A percentile compares a stretch with the other conserved stretches of the same genome.
These are phyloP conservation scores for Cyberlindnera bimundalis DNA, from an alignment of 805 yeast genomes.

Conservation along the genomic window DNA sequence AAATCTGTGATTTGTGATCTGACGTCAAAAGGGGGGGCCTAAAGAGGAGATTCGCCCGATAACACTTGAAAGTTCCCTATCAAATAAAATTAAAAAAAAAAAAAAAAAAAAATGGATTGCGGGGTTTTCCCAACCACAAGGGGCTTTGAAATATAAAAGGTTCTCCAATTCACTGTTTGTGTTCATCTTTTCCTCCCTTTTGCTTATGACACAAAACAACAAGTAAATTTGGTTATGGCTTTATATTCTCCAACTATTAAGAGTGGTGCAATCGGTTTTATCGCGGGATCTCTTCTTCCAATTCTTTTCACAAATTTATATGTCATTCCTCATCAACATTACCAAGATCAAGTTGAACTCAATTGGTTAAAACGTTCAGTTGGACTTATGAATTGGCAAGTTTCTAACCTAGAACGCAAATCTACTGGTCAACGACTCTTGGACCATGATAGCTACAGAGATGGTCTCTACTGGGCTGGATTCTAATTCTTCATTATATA, in stretches of 20 bases:
- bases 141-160: too few species aligned
- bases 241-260: conserved; percentile 13
- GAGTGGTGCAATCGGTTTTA: conserved; percentile 25
- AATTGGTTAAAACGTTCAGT: conserved; percentile 22
- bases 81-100: too few species aligned
- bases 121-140: too few species aligned
- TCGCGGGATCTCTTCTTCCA: conserved; percentile 25
- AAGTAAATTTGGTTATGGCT: neutral
- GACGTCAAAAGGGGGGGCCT: conserved; percentile 2
- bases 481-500: conserved; percentile 17
- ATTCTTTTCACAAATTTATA: conserved; percentile 22
- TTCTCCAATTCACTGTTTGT: too few species aligned
- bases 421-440: conserved; percentile 4
- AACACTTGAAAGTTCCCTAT: too few species aligned
- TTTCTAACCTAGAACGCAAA: conserved; percentile 12
- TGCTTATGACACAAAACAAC: too few species aligned
- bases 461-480: conserved; percentile 32
- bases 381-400: conserved; percentile 22
- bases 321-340: conserved; percentile 18
- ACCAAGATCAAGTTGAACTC: conserved; percentile 21
- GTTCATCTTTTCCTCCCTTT: neutral
- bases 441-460: conserved; percentile 22
- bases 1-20: too few species aligned
- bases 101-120: neutral
- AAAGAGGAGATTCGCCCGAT: conserved; percentile 8